These are phyloP conservation scores for Xanthoceras sorbifolium DNA, from an alignment of 345 rosid genomes.

Conservation along the genomic window DNA sequence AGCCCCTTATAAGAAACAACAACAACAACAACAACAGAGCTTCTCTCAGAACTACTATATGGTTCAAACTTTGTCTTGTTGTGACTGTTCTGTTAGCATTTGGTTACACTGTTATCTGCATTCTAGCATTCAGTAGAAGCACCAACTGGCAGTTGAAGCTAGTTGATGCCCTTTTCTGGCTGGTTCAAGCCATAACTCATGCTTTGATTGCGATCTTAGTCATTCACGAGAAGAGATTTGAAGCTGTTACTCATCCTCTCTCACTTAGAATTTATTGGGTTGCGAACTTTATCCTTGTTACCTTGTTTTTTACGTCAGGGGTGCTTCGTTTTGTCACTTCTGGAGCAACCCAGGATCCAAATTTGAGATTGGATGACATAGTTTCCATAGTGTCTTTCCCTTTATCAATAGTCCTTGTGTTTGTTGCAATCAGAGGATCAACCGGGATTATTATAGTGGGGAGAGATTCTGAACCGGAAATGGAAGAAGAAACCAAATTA, in stretches of 20 bases:
- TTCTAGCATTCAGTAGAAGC: constrained; percentile 46
- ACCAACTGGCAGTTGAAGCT: constrained; percentile 41
- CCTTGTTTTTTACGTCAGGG: constrained; percentile 60
- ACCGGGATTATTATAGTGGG: constrained; percentile 49
- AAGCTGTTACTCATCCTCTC: constrained; percentile 58
- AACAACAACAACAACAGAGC: constrained; percentile 35
- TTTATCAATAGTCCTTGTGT: constrained; percentile 50
- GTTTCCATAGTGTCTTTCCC: constrained; percentile 54
- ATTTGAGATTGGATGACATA: constrained; percentile 56
- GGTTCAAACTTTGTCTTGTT: constrained; percentile 61
- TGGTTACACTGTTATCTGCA: constrained; percentile 47
- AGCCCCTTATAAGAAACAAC: constrained; percentile 57
- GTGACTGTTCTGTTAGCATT: constrained; percentile 47
- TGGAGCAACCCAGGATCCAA: constrained; percentile 27
- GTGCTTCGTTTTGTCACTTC: constrained; percentile 44
- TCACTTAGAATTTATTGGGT: constrained; percentile 70
- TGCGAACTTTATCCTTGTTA: constrained; percentile 40
- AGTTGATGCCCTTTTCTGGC: constrained; percentile 59
- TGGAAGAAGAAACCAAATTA: constrained; percentile 31
- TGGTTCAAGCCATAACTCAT: constrained; percentile 72
- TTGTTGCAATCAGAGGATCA: constrained; percentile 63
- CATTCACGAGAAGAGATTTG: constrained; percentile 70
- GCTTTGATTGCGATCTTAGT: constrained; percentile 58
- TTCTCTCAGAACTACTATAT: constrained; percentile 31
- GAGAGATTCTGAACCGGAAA: constrained; percentile 34